These are phyloP conservation scores for Macadamia tetraphylla DNA, from an alignment of 164 flowering plant genomes.

Conservation along the genomic window DNA sequence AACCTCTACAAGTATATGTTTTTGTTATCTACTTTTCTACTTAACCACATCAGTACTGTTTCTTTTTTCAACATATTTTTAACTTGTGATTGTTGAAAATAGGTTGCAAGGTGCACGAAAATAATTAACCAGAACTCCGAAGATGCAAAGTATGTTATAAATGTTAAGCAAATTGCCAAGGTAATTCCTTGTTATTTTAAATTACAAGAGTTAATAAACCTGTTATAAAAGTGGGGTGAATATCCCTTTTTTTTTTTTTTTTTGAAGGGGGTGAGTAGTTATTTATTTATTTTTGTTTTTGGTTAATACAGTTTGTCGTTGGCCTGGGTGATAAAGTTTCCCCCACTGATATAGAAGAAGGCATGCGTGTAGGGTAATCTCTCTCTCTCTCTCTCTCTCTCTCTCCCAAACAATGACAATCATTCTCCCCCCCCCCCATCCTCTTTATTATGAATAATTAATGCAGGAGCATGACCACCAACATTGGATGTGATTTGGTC, in stretches of 20 bases:
- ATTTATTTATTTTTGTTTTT: background rate
- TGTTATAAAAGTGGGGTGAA: background rate
- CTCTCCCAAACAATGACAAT: background rate
- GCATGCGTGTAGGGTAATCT: constrained; percentile 98
- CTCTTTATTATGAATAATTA: too few relatives aligned
- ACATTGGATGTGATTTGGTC: too few relatives aligned
- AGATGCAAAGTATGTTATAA: constrained; percentile 96
- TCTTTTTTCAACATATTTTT: background rate
- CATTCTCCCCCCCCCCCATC: background rate
- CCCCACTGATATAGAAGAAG: constrained; percentile 98
- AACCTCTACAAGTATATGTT: constrained; percentile 77
- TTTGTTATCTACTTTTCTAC: background rate
- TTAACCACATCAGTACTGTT: too few relatives aligned
- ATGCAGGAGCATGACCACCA: too few relatives aligned
- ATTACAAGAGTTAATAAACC: background rate
- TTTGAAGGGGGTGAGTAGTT: background rate
- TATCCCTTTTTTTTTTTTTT: background rate
- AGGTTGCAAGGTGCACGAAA: constrained; percentile 99
- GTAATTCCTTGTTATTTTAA: constrained; percentile 25
- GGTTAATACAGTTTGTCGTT: constrained; percentile 84
- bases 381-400: background rate
- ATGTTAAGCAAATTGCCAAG: constrained; percentile 98
- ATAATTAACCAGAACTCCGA: constrained; percentile 93
- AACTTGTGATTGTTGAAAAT: constrained; percentile 4
- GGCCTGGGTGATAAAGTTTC: constrained; percentile 98